Evolutionary conservation across 2,329 filamentous ascomycete genomes (phyloP).

Genomic region (Metarhizium anisopliae): DNA sequence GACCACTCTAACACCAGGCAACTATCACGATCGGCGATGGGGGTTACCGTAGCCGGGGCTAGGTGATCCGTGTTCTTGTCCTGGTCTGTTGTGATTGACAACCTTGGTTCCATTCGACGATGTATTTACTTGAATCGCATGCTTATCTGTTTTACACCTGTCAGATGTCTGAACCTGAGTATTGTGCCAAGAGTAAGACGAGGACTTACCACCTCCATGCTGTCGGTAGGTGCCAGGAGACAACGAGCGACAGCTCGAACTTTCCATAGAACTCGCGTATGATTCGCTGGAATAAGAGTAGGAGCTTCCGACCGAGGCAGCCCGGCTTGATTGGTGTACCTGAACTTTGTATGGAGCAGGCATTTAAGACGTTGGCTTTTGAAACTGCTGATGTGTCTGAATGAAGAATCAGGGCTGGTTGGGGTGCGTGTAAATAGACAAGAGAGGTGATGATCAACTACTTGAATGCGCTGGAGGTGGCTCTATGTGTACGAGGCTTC

Average conservation of each 20-base stretch:
- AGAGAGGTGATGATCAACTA: too few relatives aligned
- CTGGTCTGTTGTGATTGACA: slow-evolving; percentile 22
- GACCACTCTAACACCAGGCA: neutral
- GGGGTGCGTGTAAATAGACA: neutral
- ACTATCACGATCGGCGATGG: neutral
- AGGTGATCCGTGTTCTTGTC: slow-evolving; percentile 21
- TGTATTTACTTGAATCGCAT: slow-evolving; percentile 14
- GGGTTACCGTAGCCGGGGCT: slow-evolving; percentile 17
- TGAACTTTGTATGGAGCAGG: slow-evolving; percentile 18
- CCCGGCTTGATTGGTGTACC: slow-evolving; percentile 23
- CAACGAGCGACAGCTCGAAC: slow-evolving; percentile 17
- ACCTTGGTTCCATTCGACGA: slow-evolving; percentile 17
- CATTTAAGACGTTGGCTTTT: slow-evolving; percentile 10
- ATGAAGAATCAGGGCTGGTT: neutral
- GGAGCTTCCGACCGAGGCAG: slow-evolving; percentile 20
- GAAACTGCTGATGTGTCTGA: neutral
- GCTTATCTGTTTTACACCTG: slow-evolving; percentile 17
- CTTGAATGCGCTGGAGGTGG: too few relatives aligned
- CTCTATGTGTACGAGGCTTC: too few relatives aligned
- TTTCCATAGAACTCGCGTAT: slow-evolving; percentile 9
- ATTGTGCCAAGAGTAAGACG: slow-evolving; percentile 3
- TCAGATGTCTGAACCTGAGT: neutral
- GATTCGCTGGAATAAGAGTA: slow-evolving; percentile 12
- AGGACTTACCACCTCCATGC: slow-evolving; percentile 21
- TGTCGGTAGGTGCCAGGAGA: slow-evolving; percentile 21